These are phyloP conservation scores for Aureobasidium melanogenum DNA, from an alignment of 2,329 filamentous ascomycete species.

Conservation along the genomic window DNA sequence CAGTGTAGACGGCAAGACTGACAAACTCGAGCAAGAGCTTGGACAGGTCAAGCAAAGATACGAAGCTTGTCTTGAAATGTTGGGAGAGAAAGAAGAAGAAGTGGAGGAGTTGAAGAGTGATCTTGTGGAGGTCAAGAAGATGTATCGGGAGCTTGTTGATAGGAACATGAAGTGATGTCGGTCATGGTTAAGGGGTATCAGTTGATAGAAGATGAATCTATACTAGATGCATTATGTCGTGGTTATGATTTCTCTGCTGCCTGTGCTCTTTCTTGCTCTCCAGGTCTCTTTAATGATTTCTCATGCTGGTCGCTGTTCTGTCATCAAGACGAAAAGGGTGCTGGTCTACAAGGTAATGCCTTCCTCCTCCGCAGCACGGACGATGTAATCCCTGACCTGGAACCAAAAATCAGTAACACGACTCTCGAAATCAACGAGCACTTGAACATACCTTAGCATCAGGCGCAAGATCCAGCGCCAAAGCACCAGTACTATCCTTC, in stretches of 20 bases:
- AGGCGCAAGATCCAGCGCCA: conserved; percentile 75
- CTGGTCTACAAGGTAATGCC: conserved; percentile 54
- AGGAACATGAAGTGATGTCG: conserved; percentile 15
- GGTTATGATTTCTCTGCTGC: neutral
- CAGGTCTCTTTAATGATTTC: too few relatives aligned
- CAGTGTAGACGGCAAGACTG: conserved; percentile 49
- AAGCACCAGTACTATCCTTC: conserved; percentile 59
- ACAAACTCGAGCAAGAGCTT: conserved; percentile 59
- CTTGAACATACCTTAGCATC: conserved; percentile 59
- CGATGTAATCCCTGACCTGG: conserved; percentile 53
- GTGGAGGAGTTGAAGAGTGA: conserved; percentile 86
- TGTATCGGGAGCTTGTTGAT: conserved; percentile 89
- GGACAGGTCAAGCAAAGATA: conserved; percentile 66
- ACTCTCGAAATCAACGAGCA: too few relatives aligned
- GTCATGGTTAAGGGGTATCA: neutral
- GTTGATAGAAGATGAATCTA: neutral
- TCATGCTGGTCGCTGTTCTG: neutral
- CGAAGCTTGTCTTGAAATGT: conserved; percentile 83
- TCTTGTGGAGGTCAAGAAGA: conserved; percentile 86
- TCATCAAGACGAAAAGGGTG: neutral
- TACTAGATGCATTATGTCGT: neutral
- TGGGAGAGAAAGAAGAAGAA: conserved; percentile 93
- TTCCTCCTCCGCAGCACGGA: conserved; percentile 71
- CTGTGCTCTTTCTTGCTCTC: neutral
- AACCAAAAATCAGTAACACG: neutral